These are phyloP conservation scores for Aspergillus novoparasiticus DNA, from an alignment of 2,329 filamentous ascomycete species.

Conservation along the genomic window DNA sequence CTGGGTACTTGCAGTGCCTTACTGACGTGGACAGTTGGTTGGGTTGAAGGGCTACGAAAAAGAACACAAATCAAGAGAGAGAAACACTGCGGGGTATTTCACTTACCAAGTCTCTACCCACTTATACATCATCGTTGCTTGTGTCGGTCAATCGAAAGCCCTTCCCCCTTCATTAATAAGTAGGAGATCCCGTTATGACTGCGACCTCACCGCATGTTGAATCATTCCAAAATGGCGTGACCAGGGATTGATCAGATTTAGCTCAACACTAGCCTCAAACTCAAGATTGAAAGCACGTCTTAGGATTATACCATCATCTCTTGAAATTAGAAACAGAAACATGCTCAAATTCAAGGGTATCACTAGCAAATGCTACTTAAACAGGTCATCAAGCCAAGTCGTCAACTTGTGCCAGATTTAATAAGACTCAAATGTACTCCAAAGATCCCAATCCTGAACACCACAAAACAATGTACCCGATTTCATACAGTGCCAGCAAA, in stretches of 20 bases:
- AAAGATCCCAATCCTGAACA: conserved; percentile 1
- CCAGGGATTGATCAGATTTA: background rate
- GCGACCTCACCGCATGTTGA: background rate
- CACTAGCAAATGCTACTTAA: conserved; percentile 9
- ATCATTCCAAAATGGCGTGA: background rate
- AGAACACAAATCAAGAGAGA: background rate
- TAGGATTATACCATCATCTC: background rate
- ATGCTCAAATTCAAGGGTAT: conserved; percentile 14
- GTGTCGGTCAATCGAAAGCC: background rate
- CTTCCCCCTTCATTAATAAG: too few relatives aligned
- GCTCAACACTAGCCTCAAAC: background rate
- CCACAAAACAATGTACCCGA: background rate
- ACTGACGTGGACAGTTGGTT: background rate
- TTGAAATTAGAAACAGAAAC: background rate
- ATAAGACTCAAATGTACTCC: conserved; percentile 3
- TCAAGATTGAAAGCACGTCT: background rate
- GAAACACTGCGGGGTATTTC: background rate
- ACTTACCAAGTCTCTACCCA: background rate
- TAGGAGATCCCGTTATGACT: too few relatives aligned
- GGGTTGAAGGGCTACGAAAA: background rate
- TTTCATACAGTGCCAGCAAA: conserved; percentile 54
- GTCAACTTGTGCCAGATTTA: conserved; percentile 4
- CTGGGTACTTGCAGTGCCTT: background rate
- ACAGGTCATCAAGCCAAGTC: background rate
- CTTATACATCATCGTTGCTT: background rate